Evolutionary conservation across 2,329 filamentous ascomycete species (phyloP), one percentile per base, ranked within the genome.

Genomic region (Huntiella savannae): DNA sequence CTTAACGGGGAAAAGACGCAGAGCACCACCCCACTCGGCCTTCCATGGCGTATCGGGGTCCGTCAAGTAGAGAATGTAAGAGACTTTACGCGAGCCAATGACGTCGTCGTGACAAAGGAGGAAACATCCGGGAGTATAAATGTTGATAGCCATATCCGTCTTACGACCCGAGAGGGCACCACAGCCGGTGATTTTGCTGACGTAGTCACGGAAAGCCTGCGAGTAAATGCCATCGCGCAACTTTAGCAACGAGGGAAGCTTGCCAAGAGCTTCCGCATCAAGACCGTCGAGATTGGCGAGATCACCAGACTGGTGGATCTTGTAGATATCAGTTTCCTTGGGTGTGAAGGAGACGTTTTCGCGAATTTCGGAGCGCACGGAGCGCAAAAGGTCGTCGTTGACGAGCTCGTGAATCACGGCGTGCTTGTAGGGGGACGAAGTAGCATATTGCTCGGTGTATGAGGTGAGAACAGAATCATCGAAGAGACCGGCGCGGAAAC

Each of bases 321-420:
- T 94, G 73, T 98, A 98, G 56, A 98, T 98, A 61, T 98, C 91
- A 41, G 91, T 98, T 63, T 98, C 91, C 63, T 98, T 98, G 55
- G 87, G 87, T 10, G 91, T 95, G 66, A 98, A 98, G 54, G 83
- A 79, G 54, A 98, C 82, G 58, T 94, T 87, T 54, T 81, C 71
- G 61, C 80, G 79, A 61, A 96, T 88, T 65, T 98, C 91, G 57
- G 73, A 66, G 58, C 91, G 86, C 50, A 98, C 91, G 47, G 75
- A 70, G 56, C 87, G 87, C 40, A 98, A 75, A 13, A 98, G 77
- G 41, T 68, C 62, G 55, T 88, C 80, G 62, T 91, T 69, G 59
- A 96, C 79, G 38, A 98, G 68, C 46, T 74, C 68, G 54, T 77
- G 70, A 58, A 98, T 94, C 44, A 98, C 88, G 54, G 82, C 82